A percentile compares a stretch with the other conserved stretches of the same genome.
Conservation (phyloP, 345 rosid genomes). For the Nasturtium officinale region DNA sequence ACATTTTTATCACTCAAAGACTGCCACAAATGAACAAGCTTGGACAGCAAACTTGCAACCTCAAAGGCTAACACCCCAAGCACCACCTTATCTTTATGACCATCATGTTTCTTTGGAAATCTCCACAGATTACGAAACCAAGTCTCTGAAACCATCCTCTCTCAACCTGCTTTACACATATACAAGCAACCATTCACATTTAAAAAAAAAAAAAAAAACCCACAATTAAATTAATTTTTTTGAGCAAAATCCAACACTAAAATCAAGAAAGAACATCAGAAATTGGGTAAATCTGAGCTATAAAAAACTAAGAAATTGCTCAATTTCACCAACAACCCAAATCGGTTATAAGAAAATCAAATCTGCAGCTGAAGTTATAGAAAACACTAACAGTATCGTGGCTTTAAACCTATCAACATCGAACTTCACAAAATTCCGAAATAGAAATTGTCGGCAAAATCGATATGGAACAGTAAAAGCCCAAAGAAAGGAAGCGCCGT, state of each 20-base stretch:
- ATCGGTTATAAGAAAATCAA: background rate
- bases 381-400: background rate
- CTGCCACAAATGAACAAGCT: conserved; percentile 89
- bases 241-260: background rate
- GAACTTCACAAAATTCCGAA: background rate
- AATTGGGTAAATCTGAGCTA: conserved; percentile 21
- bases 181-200: conserved; percentile 7
- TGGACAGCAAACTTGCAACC: conserved; percentile 85
- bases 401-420: background rate
- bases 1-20: conserved; percentile 85
- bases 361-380: conserved; percentile 1
- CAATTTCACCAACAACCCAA: conserved; percentile 18
- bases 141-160: conserved; percentile 76
- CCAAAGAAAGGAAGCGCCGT: conserved; percentile 14
- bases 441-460: conserved; percentile 34
- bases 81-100: conserved; percentile 58
- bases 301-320: background rate
- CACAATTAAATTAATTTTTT: background rate
- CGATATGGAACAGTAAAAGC: conserved; percentile 21
- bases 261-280: conserved; percentile 1
- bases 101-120: conserved; percentile 60
- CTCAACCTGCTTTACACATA: conserved; percentile 28
- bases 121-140: conserved; percentile 92
- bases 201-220: background rate
- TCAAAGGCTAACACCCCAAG: conserved; percentile 88